Conservation (phyloP, 257 asterid genomes). For the Plantago elongata region DNA sequence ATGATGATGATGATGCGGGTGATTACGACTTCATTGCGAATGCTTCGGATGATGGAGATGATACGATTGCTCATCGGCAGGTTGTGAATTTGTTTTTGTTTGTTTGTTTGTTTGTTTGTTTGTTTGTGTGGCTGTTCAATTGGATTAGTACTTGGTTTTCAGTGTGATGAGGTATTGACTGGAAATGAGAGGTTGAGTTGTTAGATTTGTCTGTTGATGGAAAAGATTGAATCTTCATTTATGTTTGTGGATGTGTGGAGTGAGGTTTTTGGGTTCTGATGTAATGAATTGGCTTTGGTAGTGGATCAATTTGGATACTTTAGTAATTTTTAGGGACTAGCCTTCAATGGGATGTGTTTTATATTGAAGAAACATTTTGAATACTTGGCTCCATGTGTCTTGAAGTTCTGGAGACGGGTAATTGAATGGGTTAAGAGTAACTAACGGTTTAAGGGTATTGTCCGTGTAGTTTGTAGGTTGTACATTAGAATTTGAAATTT, state of each 20-base stretch:
- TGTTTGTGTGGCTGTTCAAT: neutral
- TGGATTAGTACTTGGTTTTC: neutral
- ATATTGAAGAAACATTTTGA: too few relatives aligned
- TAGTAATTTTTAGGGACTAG: neutral
- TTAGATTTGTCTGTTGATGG: neutral
- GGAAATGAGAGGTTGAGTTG: neutral
- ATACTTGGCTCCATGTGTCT: too few relatives aligned
- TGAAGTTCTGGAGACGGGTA: too few relatives aligned
- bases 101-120: neutral
- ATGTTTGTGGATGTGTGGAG: neutral
- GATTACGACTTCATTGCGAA: slow-evolving; percentile 62
- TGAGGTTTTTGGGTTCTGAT: neutral
- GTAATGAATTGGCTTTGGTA: neutral
- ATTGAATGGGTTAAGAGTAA: neutral
- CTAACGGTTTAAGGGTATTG: neutral
- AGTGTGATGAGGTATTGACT: neutral
- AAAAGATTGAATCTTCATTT: neutral
- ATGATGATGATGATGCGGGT: slow-evolving; percentile 46
- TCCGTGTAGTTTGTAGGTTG: slow-evolving; percentile 4
- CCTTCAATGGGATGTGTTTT: neutral
- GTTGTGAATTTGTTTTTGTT: slow-evolving; percentile 21
- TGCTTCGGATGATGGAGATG: slow-evolving; percentile 56
- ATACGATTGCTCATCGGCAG: slow-evolving; percentile 56
- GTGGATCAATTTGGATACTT: neutral
- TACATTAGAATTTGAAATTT: slow-evolving; percentile 1